Base-by-base conservation (phyloP, 225 moss, liverwort and hornwort species). In the Sphagnum contortum region DNA sequence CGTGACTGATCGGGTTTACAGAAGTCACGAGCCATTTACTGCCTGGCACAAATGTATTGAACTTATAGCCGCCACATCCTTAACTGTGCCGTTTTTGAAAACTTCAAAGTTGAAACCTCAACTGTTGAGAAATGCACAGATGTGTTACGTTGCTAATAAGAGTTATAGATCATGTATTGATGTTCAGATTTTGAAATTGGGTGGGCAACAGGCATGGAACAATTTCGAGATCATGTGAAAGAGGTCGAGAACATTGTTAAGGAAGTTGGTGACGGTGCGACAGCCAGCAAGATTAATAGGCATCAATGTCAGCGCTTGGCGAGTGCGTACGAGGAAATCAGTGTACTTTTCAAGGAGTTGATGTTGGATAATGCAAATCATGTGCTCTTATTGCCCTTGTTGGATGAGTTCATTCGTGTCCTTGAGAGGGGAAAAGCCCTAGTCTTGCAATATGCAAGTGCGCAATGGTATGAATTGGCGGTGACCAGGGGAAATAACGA, bases 241-340 rank as follows among this genome's bases (percentile, higher is more conserved):
- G 29, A n/a, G 12, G n/a, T 64, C 48, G 13, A 50, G 63, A n/a
- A 64, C 13, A 49, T 64, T 5, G 49, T 8, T 9, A 13, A 64
- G 51, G 10, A 11, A 49, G 48, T 49, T n/a, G 29, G 29, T 29
- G 0, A 29, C 29, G 29, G 29, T 29, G 29, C 29, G 0, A 29
- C 29, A 29, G 29, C 29, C 29, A 29, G 29, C 29, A 12, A 64
- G 44, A 64, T 64, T 12, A 64, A 64, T 64, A 14, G 63, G 6
- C 48, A 50, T 49, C 63, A 64, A 50, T 64, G 63, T 50, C 49
- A 50, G 63, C 11, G 50, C 12, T 8, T 64, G 29, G 8, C 63
- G 13, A 12, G 29, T 12, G 48, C 51, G 12, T 64, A 64, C 12
- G 13, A 7, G 8, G 48, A 64, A 4, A 64, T 64, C 51, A 29